A percentile compares a stretch with the other conserved stretches of the same genome.
phyloP scores from a whole-genome alignment of 176 grass and related monocot genomes.

The Oropetium thomaeum region DNA sequence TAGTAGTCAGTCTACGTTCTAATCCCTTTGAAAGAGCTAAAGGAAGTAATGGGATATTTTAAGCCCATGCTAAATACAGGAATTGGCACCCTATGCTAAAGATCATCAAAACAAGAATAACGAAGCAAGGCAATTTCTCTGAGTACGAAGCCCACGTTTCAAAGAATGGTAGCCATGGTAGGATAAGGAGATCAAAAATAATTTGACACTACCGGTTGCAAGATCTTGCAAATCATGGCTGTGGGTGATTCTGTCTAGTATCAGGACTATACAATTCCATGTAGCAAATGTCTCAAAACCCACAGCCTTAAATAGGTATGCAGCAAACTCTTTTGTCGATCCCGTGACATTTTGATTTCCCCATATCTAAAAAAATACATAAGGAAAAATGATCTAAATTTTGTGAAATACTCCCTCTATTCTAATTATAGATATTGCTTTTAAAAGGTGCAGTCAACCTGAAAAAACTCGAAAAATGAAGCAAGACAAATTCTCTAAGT shows the following conservation, averaged over 20 bases:
- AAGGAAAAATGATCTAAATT: neutral
- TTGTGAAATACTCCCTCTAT: neutral
- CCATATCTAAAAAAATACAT: too few species aligned
- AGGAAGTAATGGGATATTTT: too few species aligned
- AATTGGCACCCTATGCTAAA: neutral
- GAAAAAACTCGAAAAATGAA: too few species aligned
- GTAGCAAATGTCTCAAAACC: neutral
- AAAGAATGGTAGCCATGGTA: neutral
- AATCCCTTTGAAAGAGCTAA: too few species aligned
- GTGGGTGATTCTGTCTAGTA: neutral
- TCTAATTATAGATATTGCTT: neutral
- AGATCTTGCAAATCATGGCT: neutral
- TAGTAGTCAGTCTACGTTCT: too few species aligned
- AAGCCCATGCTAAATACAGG: too few species aligned
- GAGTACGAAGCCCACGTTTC: neutral
- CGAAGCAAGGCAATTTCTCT: neutral
- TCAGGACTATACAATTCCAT: neutral
- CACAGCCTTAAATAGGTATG: neutral
- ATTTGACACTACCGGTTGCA: neutral
- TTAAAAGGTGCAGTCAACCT: neutral
- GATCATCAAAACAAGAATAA: neutral
- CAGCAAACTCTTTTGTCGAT: too few species aligned
- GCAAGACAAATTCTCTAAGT: too few species aligned
- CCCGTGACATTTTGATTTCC: too few species aligned
- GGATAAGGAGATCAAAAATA: conserved; percentile 1